Conservation (phyloP, 306 rosid genomes). For the Inga laurina region DNA sequence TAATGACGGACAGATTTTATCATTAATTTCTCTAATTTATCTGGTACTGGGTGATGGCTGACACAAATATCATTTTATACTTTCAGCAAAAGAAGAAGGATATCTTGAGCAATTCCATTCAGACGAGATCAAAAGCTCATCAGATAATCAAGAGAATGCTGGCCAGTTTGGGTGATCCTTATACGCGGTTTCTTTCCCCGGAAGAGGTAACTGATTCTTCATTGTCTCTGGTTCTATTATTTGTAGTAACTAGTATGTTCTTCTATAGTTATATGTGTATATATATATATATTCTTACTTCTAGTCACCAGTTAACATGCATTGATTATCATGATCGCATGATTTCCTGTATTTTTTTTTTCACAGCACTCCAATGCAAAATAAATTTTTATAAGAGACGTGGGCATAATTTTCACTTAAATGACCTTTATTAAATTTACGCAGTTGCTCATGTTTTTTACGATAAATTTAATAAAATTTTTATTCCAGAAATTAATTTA, state of each 20-base stretch:
- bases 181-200: conserved; percentile 88
- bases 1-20: not conserved
- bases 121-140: conserved; percentile 82
- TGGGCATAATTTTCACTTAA: not conserved
- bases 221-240: not conserved
- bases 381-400: not conserved
- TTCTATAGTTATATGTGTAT: not conserved
- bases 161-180: conserved; percentile 90
- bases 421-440: not conserved
- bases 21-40: not conserved
- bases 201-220: conserved; percentile 59
- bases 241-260: not conserved
- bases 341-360: conserved; percentile 12
- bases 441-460: not conserved
- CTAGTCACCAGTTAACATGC: not conserved
- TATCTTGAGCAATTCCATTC: conserved; percentile 65
- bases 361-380: not conserved
- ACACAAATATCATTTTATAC: conserved; percentile 17
- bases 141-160: conserved; percentile 79
- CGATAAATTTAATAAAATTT: not conserved
- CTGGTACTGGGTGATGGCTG: conserved; percentile 23
- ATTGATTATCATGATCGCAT: not conserved
- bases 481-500: not conserved
- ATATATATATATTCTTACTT: not conserved
- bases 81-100: conserved; percentile 70